Conservation (phyloP, 805 yeast genomes). For the Teunomyces stri region DNA sequence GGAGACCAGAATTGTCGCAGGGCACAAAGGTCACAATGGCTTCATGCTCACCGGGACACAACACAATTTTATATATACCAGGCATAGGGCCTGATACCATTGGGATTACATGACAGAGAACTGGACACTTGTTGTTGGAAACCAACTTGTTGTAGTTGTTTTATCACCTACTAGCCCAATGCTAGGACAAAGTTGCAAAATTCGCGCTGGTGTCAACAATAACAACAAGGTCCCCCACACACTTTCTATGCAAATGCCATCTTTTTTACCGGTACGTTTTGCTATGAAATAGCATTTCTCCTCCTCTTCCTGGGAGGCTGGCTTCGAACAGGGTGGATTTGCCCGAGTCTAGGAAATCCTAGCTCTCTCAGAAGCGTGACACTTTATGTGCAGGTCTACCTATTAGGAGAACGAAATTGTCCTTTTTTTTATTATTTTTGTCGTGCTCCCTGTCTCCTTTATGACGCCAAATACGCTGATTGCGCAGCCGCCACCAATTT, state of each 20-base stretch:
- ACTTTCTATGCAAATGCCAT: background rate
- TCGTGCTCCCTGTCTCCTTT: background rate
- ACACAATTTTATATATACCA: background rate
- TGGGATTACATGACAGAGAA: background rate
- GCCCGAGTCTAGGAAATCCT: constrained; percentile 3
- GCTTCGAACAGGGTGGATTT: constrained; percentile 2
- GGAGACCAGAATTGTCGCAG: background rate
- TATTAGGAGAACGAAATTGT: background rate
- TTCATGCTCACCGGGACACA: background rate
- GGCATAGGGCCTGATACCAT: background rate
- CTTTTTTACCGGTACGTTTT: background rate
- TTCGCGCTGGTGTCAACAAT: background rate
- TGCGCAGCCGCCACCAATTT: no score
- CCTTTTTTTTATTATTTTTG: background rate
- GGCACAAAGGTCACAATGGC: constrained; percentile 1
- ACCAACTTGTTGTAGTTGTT: background rate
- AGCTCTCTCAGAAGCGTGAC: constrained; percentile 1
- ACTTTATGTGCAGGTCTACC: background rate
- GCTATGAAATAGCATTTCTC: background rate
- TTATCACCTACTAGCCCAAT: background rate
- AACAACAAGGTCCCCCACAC: background rate
- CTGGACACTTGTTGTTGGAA: background rate
- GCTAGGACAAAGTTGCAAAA: constrained; percentile 1
- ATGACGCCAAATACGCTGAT: no score
- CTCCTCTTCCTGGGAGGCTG: background rate